Percentiles rank a stretch among this genome's conserved stretches.
Conservation (phyloP, 306 rosid species). For the Rosa persica region DNA sequence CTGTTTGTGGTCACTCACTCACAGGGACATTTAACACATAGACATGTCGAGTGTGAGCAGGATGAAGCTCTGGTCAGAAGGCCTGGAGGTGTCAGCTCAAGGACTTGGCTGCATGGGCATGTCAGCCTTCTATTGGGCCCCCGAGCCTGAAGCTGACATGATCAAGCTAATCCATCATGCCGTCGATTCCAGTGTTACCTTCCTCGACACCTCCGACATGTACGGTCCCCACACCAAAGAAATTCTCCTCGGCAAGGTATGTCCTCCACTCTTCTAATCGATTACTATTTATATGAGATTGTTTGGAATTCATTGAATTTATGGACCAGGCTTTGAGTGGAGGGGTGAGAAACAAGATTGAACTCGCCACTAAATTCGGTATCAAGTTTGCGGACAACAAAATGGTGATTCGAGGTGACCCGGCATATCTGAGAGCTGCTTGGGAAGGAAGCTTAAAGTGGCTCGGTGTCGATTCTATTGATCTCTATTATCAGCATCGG, state of each 20-base stretch:
- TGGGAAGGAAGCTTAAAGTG: conserved; percentile 67
- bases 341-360: conserved; percentile 41
- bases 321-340: conserved; percentile 40
- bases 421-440: conserved; percentile 62
- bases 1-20: no score
- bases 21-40: background rate
- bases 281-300: no score
- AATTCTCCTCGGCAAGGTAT: conserved; percentile 45
- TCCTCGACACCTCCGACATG: conserved; percentile 61
- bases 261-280: no score
- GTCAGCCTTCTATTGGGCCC: conserved; percentile 63
- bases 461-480: conserved; percentile 48
- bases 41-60: conserved; percentile 3
- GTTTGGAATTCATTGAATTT: no score
- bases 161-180: conserved; percentile 62
- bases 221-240: conserved; percentile 68
- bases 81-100: conserved; percentile 33
- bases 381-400: conserved; percentile 6
- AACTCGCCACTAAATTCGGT: conserved; percentile 68
- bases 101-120: conserved; percentile 79
- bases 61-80: conserved; percentile 4
- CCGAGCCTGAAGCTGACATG: conserved; percentile 68
- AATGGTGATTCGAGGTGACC: conserved; percentile 51
- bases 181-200: conserved; percentile 50
- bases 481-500: conserved; percentile 78